Conservation (phyloP, 2,329 filamentous ascomycete species). For the Fusarium pseudocircinatum region DNA sequence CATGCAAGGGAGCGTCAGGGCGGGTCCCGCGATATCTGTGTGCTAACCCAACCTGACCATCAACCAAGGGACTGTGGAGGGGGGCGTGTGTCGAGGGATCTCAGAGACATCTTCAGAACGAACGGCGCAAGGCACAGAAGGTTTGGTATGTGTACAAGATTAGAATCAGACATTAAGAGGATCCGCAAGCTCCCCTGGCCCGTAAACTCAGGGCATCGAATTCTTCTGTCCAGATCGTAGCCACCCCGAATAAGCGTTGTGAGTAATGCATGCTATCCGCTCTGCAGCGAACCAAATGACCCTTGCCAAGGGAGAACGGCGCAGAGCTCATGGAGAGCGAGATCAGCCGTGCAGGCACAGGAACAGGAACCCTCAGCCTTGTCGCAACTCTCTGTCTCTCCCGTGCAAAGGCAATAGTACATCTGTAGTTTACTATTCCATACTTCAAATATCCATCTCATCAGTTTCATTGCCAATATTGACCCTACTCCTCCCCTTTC, state of each 20-base stretch:
- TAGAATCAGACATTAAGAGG: slow-evolving; percentile 50
- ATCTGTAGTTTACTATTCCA: slow-evolving; percentile 28
- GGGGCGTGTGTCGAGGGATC: slow-evolving; percentile 36
- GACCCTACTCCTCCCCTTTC: slow-evolving; percentile 86
- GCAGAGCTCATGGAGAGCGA: slow-evolving; percentile 10
- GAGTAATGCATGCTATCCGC: slow-evolving; percentile 31
- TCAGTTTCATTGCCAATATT: slow-evolving; percentile 80
- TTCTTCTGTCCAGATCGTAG: slow-evolving; percentile 42
- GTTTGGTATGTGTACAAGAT: slow-evolving; percentile 53
- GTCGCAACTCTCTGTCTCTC: slow-evolving; percentile 27
- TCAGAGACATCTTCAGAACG: slow-evolving; percentile 35
- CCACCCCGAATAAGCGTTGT: slow-evolving; percentile 29
- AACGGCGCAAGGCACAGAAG: slow-evolving; percentile 42
- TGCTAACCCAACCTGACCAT: slow-evolving; percentile 31
- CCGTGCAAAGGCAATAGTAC: slow-evolving; percentile 21
- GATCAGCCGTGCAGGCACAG: slow-evolving; percentile 21
- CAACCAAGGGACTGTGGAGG: slow-evolving; percentile 34
- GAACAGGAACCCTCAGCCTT: slow-evolving; percentile 40
- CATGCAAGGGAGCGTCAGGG: slow-evolving; percentile 50
- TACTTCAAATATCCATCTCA: slow-evolving; percentile 55
- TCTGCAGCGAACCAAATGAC: slow-evolving; percentile 26
- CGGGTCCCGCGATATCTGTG: slow-evolving; percentile 41
- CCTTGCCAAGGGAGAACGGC: slow-evolving; percentile 44
- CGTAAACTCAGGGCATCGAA: slow-evolving; percentile 34
- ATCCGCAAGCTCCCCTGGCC: slow-evolving; percentile 36